Evolutionary conservation across 176 grass and related monocot genomes (phyloP).

Genomic region (Raddia distichophylla): DNA sequence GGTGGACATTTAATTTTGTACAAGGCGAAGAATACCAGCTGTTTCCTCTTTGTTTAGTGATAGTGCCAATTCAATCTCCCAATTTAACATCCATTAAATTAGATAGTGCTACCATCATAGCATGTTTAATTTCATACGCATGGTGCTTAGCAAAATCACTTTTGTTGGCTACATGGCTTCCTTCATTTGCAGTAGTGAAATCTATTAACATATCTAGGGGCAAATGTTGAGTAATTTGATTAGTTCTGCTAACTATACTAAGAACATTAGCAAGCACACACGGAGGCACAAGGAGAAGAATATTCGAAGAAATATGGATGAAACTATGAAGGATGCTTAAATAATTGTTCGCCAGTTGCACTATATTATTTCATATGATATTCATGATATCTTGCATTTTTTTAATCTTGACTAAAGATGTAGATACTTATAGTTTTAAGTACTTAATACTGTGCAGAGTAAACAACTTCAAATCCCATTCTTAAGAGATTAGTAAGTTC

Average conservation of each 20-base stretch:
- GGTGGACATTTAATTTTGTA: constrained; percentile 6
- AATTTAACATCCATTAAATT: background rate
- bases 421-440: constrained; percentile 10
- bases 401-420: constrained; percentile 1
- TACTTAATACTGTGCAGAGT: constrained; percentile 3
- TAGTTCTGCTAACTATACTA: constrained; percentile 3
- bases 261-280: background rate
- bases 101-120: background rate
- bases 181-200: background rate
- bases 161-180: background rate
- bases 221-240: constrained; percentile 4
- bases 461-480: constrained; percentile 33
- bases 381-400: background rate
- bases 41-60: background rate
- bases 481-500: constrained; percentile 38
- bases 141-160: background rate
- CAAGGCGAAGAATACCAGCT: background rate
- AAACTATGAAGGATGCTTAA: background rate
- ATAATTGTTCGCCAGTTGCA: background rate
- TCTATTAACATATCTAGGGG: constrained; percentile 6
- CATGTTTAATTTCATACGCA: constrained; percentile 6
- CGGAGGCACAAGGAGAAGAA: background rate
- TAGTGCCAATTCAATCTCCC: background rate
- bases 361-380: background rate
- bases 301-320: background rate